Base-by-base conservation (phyloP, 768 basidiomycete genomes). In the Agrocybe pediades region DNA sequence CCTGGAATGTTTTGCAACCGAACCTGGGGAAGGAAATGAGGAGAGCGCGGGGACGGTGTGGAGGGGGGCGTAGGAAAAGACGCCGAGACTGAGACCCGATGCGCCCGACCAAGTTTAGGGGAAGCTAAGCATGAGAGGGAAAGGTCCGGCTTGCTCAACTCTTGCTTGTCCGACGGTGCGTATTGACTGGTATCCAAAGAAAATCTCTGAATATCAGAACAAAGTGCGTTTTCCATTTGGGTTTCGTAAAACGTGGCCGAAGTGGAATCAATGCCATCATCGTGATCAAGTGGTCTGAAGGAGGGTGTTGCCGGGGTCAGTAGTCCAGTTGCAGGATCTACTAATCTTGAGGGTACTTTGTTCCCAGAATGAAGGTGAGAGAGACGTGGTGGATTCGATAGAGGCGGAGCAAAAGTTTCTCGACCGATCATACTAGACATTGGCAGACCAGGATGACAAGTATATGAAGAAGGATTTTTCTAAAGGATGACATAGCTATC, bases 261-360 rank as follows among this genome's bases (percentile, higher is more conserved):
- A 8, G 20, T 23, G 19, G 30, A 36, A 4, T 36, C 33, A 5
- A 15, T n/a, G 33, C 13, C 3, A n/a, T 4, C n/a, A 36, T 36
- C 6, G n/a, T n/a, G n/a, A 13, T 36, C 33, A 36, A 36, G 33
- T 4, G 33, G 3, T 36, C n/a, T 36, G 33, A 36, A 36, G 40
- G 41, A 51, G 3, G 49, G 49, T 20, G 49, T 51, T 9, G 29
- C 3, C 21, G 49, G 49, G 41, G 49, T 51, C 26, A 51, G 30
- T 21, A 51, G 25, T 6, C 49, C 49, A 36, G 33, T 42, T 15
- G 17, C 44, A n/a, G 9, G 33, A 36, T 4, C 33, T n/a, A 36
- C 6, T 6, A 30, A 30, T 7, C 29, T 30, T 30, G 33, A 36
- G 4, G 33, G n/a, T 13, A n/a, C 33, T 6, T 36, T n/a, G 11